Percentiles rank a stretch among this genome's conserved stretches.
Conservation (phyloP, 2,329 filamentous ascomycete species). For the Pseudogymnoascus sp. region DNA sequence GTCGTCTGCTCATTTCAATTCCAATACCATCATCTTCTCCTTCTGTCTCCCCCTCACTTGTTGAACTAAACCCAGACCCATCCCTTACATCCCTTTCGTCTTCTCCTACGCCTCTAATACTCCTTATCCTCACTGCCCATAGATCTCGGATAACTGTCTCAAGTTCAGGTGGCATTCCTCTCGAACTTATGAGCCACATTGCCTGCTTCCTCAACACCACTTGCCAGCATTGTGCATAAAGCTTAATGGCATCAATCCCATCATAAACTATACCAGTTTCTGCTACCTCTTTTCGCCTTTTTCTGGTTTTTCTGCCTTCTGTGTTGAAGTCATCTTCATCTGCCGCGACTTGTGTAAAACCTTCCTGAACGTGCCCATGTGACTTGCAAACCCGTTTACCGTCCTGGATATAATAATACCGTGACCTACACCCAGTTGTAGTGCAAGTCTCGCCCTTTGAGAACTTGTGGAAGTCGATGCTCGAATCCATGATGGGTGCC, state of each 20-base stretch:
- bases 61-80: constrained; percentile 27
- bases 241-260: constrained; percentile 63
- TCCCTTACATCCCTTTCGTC: constrained; percentile 23
- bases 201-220: constrained; percentile 77
- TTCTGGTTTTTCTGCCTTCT: constrained; percentile 47
- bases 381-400: constrained; percentile 56
- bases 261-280: constrained; percentile 50
- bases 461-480: constrained; percentile 31
- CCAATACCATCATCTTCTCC: constrained; percentile 21
- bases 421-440: constrained; percentile 54
- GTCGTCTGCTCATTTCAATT: constrained; percentile 26
- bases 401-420: constrained; percentile 51
- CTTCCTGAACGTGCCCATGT: constrained; percentile 57
- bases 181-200: constrained; percentile 51
- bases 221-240: constrained; percentile 81
- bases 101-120: constrained; percentile 26
- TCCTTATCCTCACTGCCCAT: constrained; percentile 56
- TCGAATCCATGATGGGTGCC: constrained; percentile 22
- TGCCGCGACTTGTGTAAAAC: constrained; percentile 38
- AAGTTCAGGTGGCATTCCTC: constrained; percentile 62
- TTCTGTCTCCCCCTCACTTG: constrained; percentile 15
- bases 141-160: constrained; percentile 76
- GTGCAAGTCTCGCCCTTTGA: constrained; percentile 42
- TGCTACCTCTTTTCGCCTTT: constrained; percentile 50
- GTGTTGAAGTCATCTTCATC: constrained; percentile 65